Evolutionary conservation across 2,329 filamentous ascomycete species (phyloP), one percentile per base, ranked within the genome.

Genomic region (Trichoderma brevicompactum): DNA sequence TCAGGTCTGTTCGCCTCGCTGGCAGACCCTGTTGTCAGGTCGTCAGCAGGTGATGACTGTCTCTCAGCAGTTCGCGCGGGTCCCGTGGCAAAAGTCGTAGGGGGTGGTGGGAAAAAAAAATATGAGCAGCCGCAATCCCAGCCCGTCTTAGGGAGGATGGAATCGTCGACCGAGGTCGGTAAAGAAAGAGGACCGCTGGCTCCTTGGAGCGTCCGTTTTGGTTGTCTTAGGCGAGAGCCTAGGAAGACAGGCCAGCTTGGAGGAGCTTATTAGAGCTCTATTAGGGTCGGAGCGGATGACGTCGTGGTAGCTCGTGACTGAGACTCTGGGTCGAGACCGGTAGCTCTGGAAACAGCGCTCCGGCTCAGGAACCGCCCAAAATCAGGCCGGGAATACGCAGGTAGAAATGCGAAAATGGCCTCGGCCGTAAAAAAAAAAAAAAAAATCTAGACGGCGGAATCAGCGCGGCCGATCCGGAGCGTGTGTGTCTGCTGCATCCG

Each of bases 121-220:
- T 19, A 53, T 53, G 48, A 61, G 65, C 49, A 56, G 41, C 59
- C 38, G 55, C 62, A 41, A 32, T 56, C 36, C 50, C 64, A 66
- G 44, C 65, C 65, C 66, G 70, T 79, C 66, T 72, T 85, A 85
- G 68, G 83, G 83, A 77, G 83, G 83, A 70, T 86, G 83, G 71
- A 82, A 80, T 68, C 82, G 74, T 74, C 80, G 74, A 74, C 85
- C 79, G 74, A 82, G 76, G 71, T 78, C 73, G 79, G 82, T 82
- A 75, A 83, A 79, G 73, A 82, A 74, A 75, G 82, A 77, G 73
- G 73, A 76, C 74, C 76, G 77, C 72, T 73, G 77, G 78, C 75
- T 75, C 77, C 79, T 79, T 79, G 77, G 78, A 71, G 76, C 75
- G 77, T 82, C 82, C 82, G 83, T 84, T 76, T 80, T 82, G 76